Evolutionary conservation across 2,329 filamentous ascomycete species (phyloP), one percentile per base, ranked within the genome.

Genomic region (Leptographium radiaticola): DNA sequence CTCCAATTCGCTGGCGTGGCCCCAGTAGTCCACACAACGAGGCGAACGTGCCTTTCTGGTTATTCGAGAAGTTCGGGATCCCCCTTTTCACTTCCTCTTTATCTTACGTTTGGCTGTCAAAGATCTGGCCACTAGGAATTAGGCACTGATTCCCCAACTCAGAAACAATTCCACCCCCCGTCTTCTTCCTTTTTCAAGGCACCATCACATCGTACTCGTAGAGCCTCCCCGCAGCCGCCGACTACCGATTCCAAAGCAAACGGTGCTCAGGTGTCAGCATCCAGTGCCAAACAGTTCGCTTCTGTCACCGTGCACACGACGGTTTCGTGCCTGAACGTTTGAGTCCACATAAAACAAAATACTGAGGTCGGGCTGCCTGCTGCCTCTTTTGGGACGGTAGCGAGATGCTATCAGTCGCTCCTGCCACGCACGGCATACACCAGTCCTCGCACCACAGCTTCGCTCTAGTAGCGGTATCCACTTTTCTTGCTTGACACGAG

Each of bases 91-190:
- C 18, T 30, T 45, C 31, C 40, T 13, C 42, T 50, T 33, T n/a
- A 30, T 50, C 38, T 40, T 40, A 33, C 48, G 39, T 50, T 50
- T 38, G 34, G 18, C 36, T 12, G 13, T n/a, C 18, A 7, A 45
- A 20, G 12, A 45, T 45, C 43, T 45, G 43, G 43, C 43, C 20
- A 45, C 43, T 31, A 31, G 9, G 43, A 25, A 45, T 20, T 25
- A 7, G 25, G 10, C 43, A 13, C 43, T 45, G 43, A 30, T 44
- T 44, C 42, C 42, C 11, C 42, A 50, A 52, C n/a, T 25, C 46
- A 48, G 36, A 51, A 49, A 53, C 49, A 52, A 53, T 40, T 46
- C 34, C 51, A 43, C 34, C 34, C 49, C 31, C 20, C 44, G 20
- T 43, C 36, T 25, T 38, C 16, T 6, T 25, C 20, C 16, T 6